phyloP scores from a whole-genome alignment of 345 rosid species.

The Sonneratia alba region DNA sequence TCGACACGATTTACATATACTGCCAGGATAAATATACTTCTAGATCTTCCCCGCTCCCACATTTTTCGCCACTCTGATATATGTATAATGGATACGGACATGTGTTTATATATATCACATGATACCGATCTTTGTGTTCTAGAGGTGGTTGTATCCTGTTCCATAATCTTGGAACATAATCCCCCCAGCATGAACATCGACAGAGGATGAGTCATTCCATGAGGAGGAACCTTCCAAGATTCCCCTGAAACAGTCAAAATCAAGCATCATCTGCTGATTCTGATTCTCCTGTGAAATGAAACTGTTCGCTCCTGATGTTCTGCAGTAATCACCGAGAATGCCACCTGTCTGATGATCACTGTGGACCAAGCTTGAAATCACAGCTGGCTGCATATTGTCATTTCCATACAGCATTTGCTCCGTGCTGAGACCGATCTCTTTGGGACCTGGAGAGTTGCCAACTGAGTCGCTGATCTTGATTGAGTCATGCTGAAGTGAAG shows the following conservation, averaged over 20 bases:
- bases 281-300: constrained; percentile 22
- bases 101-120: background rate
- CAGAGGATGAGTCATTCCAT: constrained; percentile 1
- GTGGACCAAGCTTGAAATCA: background rate
- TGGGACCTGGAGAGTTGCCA: background rate
- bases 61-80: background rate
- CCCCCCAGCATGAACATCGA: constrained; percentile 1
- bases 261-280: constrained; percentile 18
- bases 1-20: constrained; percentile 3
- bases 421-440: background rate
- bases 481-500: background rate
- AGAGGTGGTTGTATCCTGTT: background rate
- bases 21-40: background rate
- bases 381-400: background rate
- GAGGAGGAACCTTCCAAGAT: constrained; percentile 7
- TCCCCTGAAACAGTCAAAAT: constrained; percentile 46
- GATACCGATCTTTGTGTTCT: background rate
- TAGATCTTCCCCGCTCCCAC: background rate
- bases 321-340: constrained; percentile 13
- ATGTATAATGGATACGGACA: background rate
- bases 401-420: background rate
- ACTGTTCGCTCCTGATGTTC: constrained; percentile 16
- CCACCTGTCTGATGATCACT: background rate
- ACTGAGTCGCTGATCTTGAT: background rate
- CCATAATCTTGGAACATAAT: background rate